phyloP scores from a whole-genome alignment of 768 basidiomycete species.

The Tulasnella sp. region DNA sequence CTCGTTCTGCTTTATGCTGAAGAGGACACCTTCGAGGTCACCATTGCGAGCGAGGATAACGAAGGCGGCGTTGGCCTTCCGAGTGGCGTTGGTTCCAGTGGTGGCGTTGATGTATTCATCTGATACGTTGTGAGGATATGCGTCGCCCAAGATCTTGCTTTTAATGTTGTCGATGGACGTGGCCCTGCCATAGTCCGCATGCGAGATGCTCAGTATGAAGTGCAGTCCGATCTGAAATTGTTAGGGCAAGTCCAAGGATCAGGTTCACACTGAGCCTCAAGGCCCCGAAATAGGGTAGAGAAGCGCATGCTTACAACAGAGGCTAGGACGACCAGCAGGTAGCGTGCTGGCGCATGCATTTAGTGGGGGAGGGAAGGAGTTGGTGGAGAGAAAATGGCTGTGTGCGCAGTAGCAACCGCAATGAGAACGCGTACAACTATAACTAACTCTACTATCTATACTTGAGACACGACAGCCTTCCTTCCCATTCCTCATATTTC shows the following conservation, averaged over 20 bases:
- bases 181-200: slow-evolving; percentile 38
- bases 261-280: neutral
- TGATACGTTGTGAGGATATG: slow-evolving; percentile 47
- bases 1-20: slow-evolving; percentile 68
- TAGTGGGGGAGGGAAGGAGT: neutral
- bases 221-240: slow-evolving; percentile 42
- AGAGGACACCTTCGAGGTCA: slow-evolving; percentile 48
- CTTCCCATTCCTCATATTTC: neutral
- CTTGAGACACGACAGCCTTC: neutral
- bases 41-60: slow-evolving; percentile 65
- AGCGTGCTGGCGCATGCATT: neutral
- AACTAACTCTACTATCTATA: neutral
- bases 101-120: slow-evolving; percentile 43
- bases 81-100: slow-evolving; percentile 30
- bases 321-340: neutral
- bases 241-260: slow-evolving; percentile 15
- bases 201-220: slow-evolving; percentile 41
- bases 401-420: neutral
- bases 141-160: slow-evolving; percentile 17
- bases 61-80: slow-evolving; percentile 72
- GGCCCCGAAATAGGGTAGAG: neutral
- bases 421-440: neutral
- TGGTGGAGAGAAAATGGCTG: neutral
- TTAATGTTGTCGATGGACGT: slow-evolving; percentile 36
- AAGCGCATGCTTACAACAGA: neutral